Evolutionary conservation across 495 filamentous ascomycete species (phyloP).

Genomic region (Geoglossum glabrum): DNA sequence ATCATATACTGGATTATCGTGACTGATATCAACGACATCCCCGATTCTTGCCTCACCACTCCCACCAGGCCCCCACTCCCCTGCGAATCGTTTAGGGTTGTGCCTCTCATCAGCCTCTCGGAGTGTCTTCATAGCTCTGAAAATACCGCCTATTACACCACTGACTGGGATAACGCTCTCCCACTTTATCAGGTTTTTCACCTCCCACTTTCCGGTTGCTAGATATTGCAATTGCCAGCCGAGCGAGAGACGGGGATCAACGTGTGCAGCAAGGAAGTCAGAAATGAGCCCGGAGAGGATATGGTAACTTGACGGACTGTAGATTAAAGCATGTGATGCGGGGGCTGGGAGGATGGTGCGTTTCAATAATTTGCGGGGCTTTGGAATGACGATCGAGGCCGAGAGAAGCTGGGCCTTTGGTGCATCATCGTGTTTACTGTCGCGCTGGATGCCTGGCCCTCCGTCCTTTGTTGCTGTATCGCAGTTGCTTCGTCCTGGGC

Average conservation of each 20-base stretch:
- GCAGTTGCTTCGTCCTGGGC: slow-evolving; percentile 6
- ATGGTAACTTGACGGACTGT: slow-evolving; percentile 53
- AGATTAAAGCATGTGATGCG: slow-evolving; percentile 69
- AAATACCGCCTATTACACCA: slow-evolving; percentile 49
- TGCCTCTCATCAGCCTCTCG: slow-evolving; percentile 72
- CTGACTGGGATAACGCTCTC: slow-evolving; percentile 58
- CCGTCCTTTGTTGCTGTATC: slow-evolving; percentile 10
- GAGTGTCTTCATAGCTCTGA: slow-evolving; percentile 75
- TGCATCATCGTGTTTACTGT: neutral
- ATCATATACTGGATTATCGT: slow-evolving; percentile 71
- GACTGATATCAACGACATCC: slow-evolving; percentile 71
- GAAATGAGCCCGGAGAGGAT: slow-evolving; percentile 64
- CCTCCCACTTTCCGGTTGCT: slow-evolving; percentile 86
- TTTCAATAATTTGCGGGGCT: slow-evolving; percentile 33
- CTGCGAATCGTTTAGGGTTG: slow-evolving; percentile 51
- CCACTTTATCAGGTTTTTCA: slow-evolving; percentile 93
- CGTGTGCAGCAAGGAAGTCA: slow-evolving; percentile 51
- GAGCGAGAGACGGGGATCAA: slow-evolving; percentile 58
- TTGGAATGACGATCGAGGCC: neutral
- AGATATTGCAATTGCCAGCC: slow-evolving; percentile 84
- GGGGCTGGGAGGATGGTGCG: slow-evolving; percentile 53
- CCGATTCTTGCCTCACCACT: slow-evolving; percentile 26
- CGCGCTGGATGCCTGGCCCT: neutral
- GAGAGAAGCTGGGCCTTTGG: slow-evolving; percentile 6
- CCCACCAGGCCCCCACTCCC: slow-evolving; percentile 34